Percentiles rank a stretch among this genome's conserved stretches.
Evolutionary conservation across 2,329 filamentous ascomycete genomes (phyloP).

Genomic region (Ophiostoma piceae): DNA sequence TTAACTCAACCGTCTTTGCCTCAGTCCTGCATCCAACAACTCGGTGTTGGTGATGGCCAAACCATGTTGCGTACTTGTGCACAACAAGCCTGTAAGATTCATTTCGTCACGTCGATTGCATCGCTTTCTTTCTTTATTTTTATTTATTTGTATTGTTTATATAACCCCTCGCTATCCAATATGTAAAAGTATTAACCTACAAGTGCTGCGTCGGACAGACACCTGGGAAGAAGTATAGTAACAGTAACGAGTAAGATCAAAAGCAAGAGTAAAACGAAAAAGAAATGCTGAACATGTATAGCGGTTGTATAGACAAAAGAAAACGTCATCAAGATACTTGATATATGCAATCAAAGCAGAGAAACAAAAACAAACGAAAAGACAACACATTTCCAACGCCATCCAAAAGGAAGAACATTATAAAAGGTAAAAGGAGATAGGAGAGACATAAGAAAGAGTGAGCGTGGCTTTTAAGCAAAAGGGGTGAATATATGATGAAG

Average conservation of each 20-base stretch:
- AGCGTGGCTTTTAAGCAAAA: slow-evolving; percentile 12
- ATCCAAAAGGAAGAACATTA: slow-evolving; percentile 6
- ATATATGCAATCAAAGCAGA: neutral
- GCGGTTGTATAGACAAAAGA: neutral
- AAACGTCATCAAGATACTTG: slow-evolving; percentile 17
- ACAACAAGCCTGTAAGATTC: neutral
- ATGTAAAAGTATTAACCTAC: slow-evolving; percentile 14
- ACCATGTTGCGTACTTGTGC: neutral
- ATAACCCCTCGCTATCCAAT: slow-evolving; percentile 13
- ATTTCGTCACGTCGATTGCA: neutral
- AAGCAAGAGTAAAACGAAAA: neutral
- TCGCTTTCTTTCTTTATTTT: neutral
- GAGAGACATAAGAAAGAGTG: slow-evolving; percentile 10
- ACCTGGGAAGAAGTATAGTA: slow-evolving; percentile 14
- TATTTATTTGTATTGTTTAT: slow-evolving; percentile 12
- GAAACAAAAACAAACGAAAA: neutral
- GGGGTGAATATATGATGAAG: neutral
- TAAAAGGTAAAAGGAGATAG: slow-evolving; percentile 7
- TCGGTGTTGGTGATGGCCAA: neutral
- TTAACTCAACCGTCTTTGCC: neutral
- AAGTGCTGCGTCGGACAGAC: slow-evolving; percentile 10
- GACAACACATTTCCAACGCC: slow-evolving; percentile 5
- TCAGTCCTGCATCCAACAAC: neutral
- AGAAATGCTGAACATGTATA: slow-evolving; percentile 16
- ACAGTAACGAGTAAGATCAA: neutral